Evolutionary conservation across 2,329 filamentous ascomycete genomes (phyloP).

Genomic region (Penicillium palitans): DNA sequence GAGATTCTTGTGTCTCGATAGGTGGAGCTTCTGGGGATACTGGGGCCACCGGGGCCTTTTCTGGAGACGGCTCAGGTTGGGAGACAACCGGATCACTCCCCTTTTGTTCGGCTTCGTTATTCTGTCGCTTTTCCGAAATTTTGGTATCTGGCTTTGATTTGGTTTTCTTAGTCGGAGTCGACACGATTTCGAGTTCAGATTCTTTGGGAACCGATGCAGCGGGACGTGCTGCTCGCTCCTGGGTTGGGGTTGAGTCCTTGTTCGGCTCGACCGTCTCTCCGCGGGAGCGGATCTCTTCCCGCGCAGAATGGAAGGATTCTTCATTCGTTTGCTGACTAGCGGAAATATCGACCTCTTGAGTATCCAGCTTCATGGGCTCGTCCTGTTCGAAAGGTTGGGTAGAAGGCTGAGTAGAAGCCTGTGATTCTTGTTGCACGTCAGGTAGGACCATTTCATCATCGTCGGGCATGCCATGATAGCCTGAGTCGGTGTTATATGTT

Average conservation of each 20-base stretch:
- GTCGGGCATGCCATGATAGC: constrained; percentile 49
- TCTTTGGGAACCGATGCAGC: constrained; percentile 5
- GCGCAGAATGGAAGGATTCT: constrained; percentile 50
- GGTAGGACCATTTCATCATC: constrained; percentile 43
- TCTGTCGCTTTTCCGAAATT: constrained; percentile 3
- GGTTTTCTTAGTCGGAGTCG: constrained; percentile 1
- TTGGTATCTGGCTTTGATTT: constrained; percentile 11
- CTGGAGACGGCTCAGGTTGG: constrained; percentile 17
- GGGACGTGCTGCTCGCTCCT: constrained; percentile 14
- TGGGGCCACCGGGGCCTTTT: constrained; percentile 15
- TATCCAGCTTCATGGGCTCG: constrained; percentile 20
- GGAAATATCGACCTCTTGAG: constrained; percentile 26
- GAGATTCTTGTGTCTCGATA: constrained; percentile 7
- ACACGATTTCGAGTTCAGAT: constrained; percentile 2
- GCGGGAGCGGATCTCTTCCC: constrained; percentile 39
- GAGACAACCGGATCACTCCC: constrained; percentile 13
- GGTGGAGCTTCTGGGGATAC: constrained; percentile 9
- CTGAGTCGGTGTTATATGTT: constrained; percentile 48
- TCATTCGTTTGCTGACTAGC: constrained; percentile 43
- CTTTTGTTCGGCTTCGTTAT: constrained; percentile 8
- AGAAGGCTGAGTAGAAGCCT: constrained; percentile 35
- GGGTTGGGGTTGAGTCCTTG: constrained; percentile 29
- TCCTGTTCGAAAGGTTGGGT: constrained; percentile 36
- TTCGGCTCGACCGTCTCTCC: constrained; percentile 42
- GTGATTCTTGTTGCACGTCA: constrained; percentile 33